phyloP scores from a whole-genome alignment of 2,329 filamentous ascomycete genomes.

The Chaetomium strumarium region DNA sequence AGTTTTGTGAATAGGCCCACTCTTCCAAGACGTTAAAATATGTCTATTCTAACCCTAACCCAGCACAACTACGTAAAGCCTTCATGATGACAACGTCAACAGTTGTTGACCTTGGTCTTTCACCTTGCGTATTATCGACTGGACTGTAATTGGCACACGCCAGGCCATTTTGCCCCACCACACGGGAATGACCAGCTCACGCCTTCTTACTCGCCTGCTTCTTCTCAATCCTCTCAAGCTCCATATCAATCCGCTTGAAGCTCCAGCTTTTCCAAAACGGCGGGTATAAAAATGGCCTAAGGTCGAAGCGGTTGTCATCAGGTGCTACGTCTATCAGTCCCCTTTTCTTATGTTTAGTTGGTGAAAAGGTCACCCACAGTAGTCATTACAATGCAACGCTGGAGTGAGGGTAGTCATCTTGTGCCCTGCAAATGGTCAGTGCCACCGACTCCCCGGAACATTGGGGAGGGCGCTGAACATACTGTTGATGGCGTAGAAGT shows the following conservation, averaged over 20 bases:
- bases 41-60: too few species aligned
- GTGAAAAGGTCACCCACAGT: conserved; percentile 13
- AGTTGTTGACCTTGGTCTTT: too few species aligned
- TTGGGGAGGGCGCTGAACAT: not conserved
- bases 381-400: conserved; percentile 41
- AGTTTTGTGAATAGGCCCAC: too few species aligned
- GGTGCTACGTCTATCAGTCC: conserved; percentile 25
- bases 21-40: too few species aligned
- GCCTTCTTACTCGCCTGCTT: conserved; percentile 27
- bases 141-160: too few species aligned
- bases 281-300: conserved; percentile 36
- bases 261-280: conserved; percentile 30
- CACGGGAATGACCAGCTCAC: not conserved
- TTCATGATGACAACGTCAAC: too few species aligned
- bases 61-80: too few species aligned
- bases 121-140: too few species aligned
- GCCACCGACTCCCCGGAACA: not conserved
- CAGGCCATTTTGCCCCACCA: too few species aligned
- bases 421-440: conserved; percentile 46
- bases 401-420: conserved; percentile 60
- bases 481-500: conserved; percentile 56
- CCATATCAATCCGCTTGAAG: conserved; percentile 28
- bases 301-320: conserved; percentile 39
- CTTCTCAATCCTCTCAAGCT: conserved; percentile 36
- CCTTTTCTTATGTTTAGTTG: not conserved